Conservation (phyloP, 495 filamentous ascomycete species). For the Cetradonia linearis region DNA sequence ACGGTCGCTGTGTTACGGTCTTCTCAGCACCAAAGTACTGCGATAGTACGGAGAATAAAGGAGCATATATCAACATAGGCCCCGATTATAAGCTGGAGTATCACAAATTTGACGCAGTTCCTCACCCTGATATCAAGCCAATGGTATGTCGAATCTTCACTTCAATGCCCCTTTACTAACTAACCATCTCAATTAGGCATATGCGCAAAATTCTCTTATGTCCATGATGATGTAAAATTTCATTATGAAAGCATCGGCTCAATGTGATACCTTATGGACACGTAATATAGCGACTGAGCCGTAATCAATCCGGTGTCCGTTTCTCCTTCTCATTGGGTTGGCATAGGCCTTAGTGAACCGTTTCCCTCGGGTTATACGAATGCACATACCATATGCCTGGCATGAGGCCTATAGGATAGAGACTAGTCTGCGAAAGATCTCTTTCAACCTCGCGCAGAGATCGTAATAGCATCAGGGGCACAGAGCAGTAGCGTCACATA, state of each 20-base stretch:
- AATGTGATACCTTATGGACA: not conserved
- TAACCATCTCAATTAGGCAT: slow-evolving; percentile 47
- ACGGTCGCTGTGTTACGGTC: slow-evolving; percentile 95
- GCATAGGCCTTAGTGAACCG: not conserved
- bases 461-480: not conserved
- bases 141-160: slow-evolving; percentile 54
- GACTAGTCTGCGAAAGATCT: no score
- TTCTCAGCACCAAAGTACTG: slow-evolving; percentile 98
- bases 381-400: not conserved
- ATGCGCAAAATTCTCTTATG: slow-evolving; percentile 70
- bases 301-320: slow-evolving; percentile 3
- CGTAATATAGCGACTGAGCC: slow-evolving; percentile 15
- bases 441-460: not conserved
- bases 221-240: slow-evolving; percentile 42
- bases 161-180: slow-evolving; percentile 10
- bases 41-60: slow-evolving; percentile 95
- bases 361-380: not conserved
- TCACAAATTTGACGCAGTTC: slow-evolving; percentile 89
- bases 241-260: not conserved
- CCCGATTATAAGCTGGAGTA: slow-evolving; percentile 84
- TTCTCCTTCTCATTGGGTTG: slow-evolving; percentile 6
- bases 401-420: not conserved
- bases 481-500: not conserved
- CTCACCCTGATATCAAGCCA: slow-evolving; percentile 86
- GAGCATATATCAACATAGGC: slow-evolving; percentile 96